A percentile compares a stretch with the other conserved stretches of the same genome.
phyloP scores from a whole-genome alignment of 163 green algal genomes.

The Prototheca cutis region DNA sequence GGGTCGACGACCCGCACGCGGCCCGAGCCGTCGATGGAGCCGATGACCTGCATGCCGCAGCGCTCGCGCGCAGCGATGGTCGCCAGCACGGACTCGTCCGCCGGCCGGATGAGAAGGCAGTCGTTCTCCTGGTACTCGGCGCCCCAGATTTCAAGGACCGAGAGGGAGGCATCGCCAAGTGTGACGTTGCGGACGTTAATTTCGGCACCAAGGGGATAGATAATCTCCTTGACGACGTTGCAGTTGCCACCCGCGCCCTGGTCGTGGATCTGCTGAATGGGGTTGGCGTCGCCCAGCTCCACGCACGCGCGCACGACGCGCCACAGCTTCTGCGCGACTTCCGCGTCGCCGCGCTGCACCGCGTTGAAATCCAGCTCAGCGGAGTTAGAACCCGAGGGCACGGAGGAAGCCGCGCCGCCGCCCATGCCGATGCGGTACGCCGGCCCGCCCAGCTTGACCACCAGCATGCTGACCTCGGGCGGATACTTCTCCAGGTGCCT shows the following conservation, averaged over 20 bases:
- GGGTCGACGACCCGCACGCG: constrained; percentile 68
- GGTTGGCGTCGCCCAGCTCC: constrained; percentile 87
- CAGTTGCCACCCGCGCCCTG: constrained; percentile 97
- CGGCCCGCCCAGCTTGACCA: constrained; percentile 98
- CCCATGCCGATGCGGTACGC: constrained; percentile 99
- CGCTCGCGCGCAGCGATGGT: constrained; percentile 82
- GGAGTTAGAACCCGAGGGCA: constrained; percentile 64
- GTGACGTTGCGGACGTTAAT: constrained; percentile 87
- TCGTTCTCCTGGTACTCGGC: constrained; percentile 99
- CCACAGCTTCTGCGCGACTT: constrained; percentile 97
- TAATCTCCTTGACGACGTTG: constrained; percentile 99
- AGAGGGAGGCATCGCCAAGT: constrained; percentile 88
- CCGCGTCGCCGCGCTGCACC: constrained; percentile 90
- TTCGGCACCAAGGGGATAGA: constrained; percentile 90
- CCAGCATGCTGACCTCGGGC: constrained; percentile 82
- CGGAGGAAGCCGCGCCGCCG: constrained; percentile 81
- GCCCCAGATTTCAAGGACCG: constrained; percentile 97
- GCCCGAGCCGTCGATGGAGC: constrained; percentile 75
- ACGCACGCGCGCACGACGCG: constrained; percentile 91
- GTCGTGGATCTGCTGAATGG: constrained; percentile 96
- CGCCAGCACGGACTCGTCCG: constrained; percentile 60
- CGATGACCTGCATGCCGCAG: constrained; percentile 88
- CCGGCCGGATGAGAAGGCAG: constrained; percentile 80
- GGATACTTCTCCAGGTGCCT: constrained; percentile 85
- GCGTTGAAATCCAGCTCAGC: constrained; percentile 98